Evolutionary conservation across 345 rosid species (phyloP).

Genomic region (Linum trigynum): DNA sequence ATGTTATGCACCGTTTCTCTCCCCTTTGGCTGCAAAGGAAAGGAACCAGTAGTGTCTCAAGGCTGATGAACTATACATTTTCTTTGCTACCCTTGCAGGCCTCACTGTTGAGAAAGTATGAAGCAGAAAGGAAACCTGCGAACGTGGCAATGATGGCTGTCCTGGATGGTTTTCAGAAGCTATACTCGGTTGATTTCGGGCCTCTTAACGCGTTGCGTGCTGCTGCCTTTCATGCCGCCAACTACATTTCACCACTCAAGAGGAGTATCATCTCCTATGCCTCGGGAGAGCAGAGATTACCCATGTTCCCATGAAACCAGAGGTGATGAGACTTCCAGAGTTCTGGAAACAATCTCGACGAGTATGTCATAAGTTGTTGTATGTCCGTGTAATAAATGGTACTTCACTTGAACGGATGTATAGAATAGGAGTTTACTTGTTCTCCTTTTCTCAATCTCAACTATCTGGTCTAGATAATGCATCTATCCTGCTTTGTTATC

Average conservation of each 20-base stretch:
- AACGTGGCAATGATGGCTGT: slow-evolving; percentile 79
- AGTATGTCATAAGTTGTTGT: too few relatives aligned
- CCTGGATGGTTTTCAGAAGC: slow-evolving; percentile 84
- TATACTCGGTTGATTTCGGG: slow-evolving; percentile 68
- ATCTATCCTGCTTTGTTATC: too few relatives aligned
- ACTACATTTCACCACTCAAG: slow-evolving; percentile 67
- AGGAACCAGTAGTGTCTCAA: too few relatives aligned
- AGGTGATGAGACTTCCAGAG: too few relatives aligned
- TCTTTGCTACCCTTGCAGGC: neutral
- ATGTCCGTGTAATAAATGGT: too few relatives aligned
- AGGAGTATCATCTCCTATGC: slow-evolving; percentile 75
- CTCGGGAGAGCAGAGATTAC: slow-evolving; percentile 61
- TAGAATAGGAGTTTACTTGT: too few relatives aligned
- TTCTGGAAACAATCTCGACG: too few relatives aligned
- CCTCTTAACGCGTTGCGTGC: slow-evolving; percentile 76
- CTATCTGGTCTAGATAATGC: too few relatives aligned
- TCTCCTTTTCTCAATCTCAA: too few relatives aligned
- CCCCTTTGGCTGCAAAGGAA: neutral
- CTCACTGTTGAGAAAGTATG: slow-evolving; percentile 47
- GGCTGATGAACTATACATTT: neutral
- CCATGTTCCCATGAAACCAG: slow-evolving; percentile 24
- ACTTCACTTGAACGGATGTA: too few relatives aligned
- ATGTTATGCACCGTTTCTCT: neutral
- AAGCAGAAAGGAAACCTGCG: slow-evolving; percentile 72
- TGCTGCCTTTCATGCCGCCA: slow-evolving; percentile 73